Base-by-base conservation (phyloP, 768 basidiomycete species). In the Guyanaporus albipodus region DNA sequence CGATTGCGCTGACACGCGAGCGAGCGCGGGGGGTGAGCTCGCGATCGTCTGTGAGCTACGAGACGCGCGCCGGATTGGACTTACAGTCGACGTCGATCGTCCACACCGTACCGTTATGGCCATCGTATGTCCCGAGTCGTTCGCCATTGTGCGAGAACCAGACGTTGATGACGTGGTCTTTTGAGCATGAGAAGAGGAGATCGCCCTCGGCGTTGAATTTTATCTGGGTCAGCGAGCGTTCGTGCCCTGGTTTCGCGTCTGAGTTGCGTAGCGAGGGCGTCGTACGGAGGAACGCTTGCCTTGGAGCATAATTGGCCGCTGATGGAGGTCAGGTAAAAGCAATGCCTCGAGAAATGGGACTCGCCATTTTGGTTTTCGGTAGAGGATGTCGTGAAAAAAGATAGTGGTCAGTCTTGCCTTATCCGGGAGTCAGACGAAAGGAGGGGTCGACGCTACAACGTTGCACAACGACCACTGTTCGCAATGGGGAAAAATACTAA, bases 91-190 rank as follows among this genome's bases (percentile, higher is more conserved):
- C 82, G 68, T 95, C 93, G 55, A 94, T 81, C 42, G 93, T 94
- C 96, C 96, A 98, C 22, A 99, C 88, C 0, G 89, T 77, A 46
- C 96, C 96, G 60, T 98, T 99, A 69, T 96, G 84, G 32, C 93
- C 96, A 37, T 90, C 83, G 63, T 96, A 98, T 48, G 96, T 99
- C 28, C 96, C 96, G 58, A 99, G 69, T 48, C 96, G 78, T 74
- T 98, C 96, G 41, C 96, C 96, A 59, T 99, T 99, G 60, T 95
- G 91, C 11, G 93, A 85, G 67, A 79, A 96, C 95, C 95, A 98
- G 41, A 91, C 93, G 64, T 96, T 97, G 67, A 97, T 89, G 56
- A 90, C 67, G 59, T 87, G 79, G 67, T 99, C 96, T 77, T 99
- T 99, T 57, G 91, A 92, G 63, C 87, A 91, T 19, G 92, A 85